These are phyloP conservation scores for Porogramme epimiltina DNA, from an alignment of 1,284 basidiomycete species.

Conservation along the genomic window DNA sequence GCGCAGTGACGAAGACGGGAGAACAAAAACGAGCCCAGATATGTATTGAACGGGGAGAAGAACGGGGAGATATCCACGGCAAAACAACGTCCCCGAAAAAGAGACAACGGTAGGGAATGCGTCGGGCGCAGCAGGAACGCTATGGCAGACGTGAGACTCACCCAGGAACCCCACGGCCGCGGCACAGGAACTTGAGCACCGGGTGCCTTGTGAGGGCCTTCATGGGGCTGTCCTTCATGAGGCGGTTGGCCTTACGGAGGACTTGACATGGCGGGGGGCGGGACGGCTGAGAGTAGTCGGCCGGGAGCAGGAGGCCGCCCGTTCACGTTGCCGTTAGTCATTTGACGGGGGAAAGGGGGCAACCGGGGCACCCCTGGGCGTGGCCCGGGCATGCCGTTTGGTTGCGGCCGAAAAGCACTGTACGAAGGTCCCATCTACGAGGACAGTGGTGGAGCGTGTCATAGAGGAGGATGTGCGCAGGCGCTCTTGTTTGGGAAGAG, in stretches of 20 bases:
- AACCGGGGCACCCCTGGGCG: slow-evolving; percentile 58
- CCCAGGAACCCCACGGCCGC: slow-evolving; percentile 41
- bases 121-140: not conserved
- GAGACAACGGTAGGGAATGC: not conserved
- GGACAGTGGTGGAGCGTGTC: slow-evolving; percentile 42
- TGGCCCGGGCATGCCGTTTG: slow-evolving; percentile 35
- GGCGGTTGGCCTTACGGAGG: slow-evolving; percentile 59
- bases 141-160: slow-evolving; percentile 25
- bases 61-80: too few relatives aligned
- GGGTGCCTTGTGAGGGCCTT: slow-evolving; percentile 43
- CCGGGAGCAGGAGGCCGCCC: slow-evolving; percentile 57
- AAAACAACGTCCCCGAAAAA: too few relatives aligned
- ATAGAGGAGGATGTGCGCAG: too few relatives aligned
- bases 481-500: too few relatives aligned
- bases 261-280: slow-evolving; percentile 58
- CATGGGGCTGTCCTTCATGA: slow-evolving; percentile 49
- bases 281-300: slow-evolving; percentile 42
- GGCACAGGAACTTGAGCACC: slow-evolving; percentile 29
- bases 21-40: too few relatives aligned
- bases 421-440: slow-evolving; percentile 47
- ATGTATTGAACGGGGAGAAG: too few relatives aligned
- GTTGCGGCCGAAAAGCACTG: slow-evolving; percentile 37
- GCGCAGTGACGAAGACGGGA: too few relatives aligned
- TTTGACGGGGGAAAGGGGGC: slow-evolving; percentile 60
- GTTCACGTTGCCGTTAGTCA: slow-evolving; percentile 63